Percentiles rank a stretch among this genome's conserved stretches.
phyloP scores from a whole-genome alignment of 192 early-diverging fungal species.

The Coemansia sp. region DNA sequence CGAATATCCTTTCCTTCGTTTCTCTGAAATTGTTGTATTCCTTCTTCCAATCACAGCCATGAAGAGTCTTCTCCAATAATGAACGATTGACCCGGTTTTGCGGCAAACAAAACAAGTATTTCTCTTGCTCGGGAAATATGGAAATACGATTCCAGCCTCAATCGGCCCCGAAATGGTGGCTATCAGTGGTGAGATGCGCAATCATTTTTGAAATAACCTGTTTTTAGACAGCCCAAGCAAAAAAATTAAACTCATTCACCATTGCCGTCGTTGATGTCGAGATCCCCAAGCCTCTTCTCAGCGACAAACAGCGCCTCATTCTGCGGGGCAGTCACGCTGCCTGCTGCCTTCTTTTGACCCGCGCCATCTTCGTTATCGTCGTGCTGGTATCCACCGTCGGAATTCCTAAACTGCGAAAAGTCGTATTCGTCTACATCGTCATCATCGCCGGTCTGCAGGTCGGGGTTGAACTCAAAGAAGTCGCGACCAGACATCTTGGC shows the following conservation, averaged over 20 bases:
- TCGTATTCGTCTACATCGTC: constrained; percentile 83
- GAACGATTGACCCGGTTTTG: too few species aligned
- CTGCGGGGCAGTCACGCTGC: constrained; percentile 7
- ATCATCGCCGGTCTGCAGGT: constrained; percentile 69
- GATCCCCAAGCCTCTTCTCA: constrained; percentile 25
- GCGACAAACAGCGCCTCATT: constrained; percentile 29
- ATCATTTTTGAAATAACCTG: background rate
- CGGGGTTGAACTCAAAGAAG: constrained; percentile 97
- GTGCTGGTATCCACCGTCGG: constrained; percentile 57
- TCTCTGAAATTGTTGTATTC: too few species aligned
- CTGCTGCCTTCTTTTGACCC: background rate
- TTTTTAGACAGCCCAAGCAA: background rate
- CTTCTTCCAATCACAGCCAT: too few species aligned
- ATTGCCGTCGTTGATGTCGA: constrained; percentile 23
- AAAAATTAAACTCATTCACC: constrained; percentile 4
- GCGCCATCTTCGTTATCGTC: constrained; percentile 9
- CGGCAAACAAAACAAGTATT: too few species aligned
- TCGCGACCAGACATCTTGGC: constrained; percentile 95
- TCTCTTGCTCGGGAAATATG: too few species aligned
- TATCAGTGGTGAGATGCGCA: background rate
- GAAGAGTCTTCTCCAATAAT: too few species aligned
- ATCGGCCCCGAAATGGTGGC: too few species aligned
- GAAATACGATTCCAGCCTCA: too few species aligned
- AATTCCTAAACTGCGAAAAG: constrained; percentile 71
- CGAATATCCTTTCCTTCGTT: too few species aligned